phyloP scores from a whole-genome alignment of 768 basidiomycete species.

The Amanita thiersii region DNA sequence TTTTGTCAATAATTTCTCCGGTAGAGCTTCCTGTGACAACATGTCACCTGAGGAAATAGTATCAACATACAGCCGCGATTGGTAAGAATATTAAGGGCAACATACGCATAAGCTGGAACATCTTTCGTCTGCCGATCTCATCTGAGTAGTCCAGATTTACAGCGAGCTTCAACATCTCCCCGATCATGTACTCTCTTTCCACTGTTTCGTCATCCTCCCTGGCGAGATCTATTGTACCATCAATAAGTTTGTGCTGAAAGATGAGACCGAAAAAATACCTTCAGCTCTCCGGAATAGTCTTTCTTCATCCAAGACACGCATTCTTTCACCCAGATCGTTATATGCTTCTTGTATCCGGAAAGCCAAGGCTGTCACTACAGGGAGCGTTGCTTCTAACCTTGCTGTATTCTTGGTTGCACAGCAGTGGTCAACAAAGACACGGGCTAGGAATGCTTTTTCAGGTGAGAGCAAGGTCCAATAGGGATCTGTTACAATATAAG shows the following conservation, averaged over 20 bases:
- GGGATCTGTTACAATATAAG: slow-evolving; percentile 35
- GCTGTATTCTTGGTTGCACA: slow-evolving; percentile 47
- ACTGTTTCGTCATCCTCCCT: slow-evolving; percentile 38
- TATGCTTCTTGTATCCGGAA: slow-evolving; percentile 65
- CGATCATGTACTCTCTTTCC: slow-evolving; percentile 60
- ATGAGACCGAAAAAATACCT: too few species aligned
- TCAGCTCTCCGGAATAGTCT: slow-evolving; percentile 13
- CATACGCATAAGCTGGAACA: slow-evolving; percentile 80
- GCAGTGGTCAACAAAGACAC: slow-evolving; percentile 80
- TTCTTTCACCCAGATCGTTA: slow-evolving; percentile 35
- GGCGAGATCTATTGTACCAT: slow-evolving; percentile 25
- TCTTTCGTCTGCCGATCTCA: slow-evolving; percentile 83
- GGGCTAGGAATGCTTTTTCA: slow-evolving; percentile 72
- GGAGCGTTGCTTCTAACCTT: slow-evolving; percentile 63
- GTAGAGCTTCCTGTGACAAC: slow-evolving; percentile 64
- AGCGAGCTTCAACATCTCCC: slow-evolving; percentile 74
- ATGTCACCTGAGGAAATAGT: slow-evolving; percentile 52
- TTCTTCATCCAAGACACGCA: slow-evolving; percentile 16
- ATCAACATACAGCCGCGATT: slow-evolving; percentile 1
- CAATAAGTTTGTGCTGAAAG: slow-evolving; percentile 1
- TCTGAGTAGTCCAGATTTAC: slow-evolving; percentile 84
- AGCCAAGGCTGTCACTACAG: slow-evolving; percentile 79
- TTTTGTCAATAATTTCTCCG: slow-evolving; percentile 56
- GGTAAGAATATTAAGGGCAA: slow-evolving; percentile 13
- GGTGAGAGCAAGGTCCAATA: slow-evolving; percentile 70